Percentiles rank a stretch among this genome's conserved stretches.
phyloP scores from a whole-genome alignment of 2,329 filamentous ascomycete genomes.

The Diplodia intermedia region DNA sequence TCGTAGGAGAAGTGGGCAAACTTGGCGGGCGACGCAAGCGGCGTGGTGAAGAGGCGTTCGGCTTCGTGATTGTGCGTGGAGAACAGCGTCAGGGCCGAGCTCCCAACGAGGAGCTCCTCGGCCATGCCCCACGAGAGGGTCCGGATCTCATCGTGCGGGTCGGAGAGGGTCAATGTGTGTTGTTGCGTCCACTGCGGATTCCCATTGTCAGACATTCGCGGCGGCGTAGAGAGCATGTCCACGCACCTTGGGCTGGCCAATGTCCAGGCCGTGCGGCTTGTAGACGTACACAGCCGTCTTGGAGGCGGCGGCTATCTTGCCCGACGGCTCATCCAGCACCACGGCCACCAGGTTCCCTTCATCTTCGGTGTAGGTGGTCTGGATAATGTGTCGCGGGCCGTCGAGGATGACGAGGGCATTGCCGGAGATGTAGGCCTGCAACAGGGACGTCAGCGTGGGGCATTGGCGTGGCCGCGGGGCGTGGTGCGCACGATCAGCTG shows the following conservation, averaged over 20 bases:
- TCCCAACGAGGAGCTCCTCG: constrained; percentile 83
- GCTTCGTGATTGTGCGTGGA: constrained; percentile 59
- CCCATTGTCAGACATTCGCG: constrained; percentile 4
- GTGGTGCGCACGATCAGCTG: constrained; percentile 70
- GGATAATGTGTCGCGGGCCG: constrained; percentile 72
- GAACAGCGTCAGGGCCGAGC: constrained; percentile 74
- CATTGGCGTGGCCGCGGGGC: constrained; percentile 12
- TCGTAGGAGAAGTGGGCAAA: constrained; percentile 84
- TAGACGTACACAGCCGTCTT: constrained; percentile 75
- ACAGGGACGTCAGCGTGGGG: constrained; percentile 29
- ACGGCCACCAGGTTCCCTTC: constrained; percentile 74
- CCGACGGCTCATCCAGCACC: constrained; percentile 78
- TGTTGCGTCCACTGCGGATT: constrained; percentile 64
- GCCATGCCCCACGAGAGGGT: constrained; percentile 85
- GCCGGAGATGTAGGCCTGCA: constrained; percentile 85
- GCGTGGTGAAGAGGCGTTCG: constrained; percentile 73
- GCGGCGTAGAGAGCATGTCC: constrained; percentile 21
- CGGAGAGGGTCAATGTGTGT: constrained; percentile 60
- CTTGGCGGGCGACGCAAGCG: constrained; percentile 74
- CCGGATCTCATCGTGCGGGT: constrained; percentile 56
- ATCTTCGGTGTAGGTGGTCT: constrained; percentile 89
- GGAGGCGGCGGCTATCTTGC: constrained; percentile 82
- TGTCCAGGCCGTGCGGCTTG: constrained; percentile 72
- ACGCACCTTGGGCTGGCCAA: constrained; percentile 76
- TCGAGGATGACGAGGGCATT: constrained; percentile 81